These are phyloP conservation scores for Cadophora luteo-olivacea DNA, from an alignment of 2,329 filamentous ascomycete genomes.

Conservation along the genomic window DNA sequence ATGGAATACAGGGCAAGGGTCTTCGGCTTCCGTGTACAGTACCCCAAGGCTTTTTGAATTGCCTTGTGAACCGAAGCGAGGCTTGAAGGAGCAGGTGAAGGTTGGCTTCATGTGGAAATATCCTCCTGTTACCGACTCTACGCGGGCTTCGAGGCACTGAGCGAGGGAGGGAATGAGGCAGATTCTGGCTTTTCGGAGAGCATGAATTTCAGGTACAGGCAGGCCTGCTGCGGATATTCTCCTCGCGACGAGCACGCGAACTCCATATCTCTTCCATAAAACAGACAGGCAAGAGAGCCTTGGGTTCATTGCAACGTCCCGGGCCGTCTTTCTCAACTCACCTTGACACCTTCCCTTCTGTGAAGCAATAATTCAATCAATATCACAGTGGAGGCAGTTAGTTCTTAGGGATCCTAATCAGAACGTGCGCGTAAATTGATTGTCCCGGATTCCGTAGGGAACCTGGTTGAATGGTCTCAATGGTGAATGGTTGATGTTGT, in stretches of 20 bases:
- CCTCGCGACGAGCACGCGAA: conserved; percentile 1
- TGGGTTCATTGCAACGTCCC: neutral
- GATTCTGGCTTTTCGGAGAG: neutral
- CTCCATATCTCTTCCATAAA: neutral
- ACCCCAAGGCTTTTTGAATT: too few relatives aligned
- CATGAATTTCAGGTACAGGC: too few relatives aligned
- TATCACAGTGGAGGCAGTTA: too few relatives aligned
- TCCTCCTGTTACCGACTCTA: too few relatives aligned
- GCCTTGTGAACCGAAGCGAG: too few relatives aligned
- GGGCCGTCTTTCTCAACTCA: neutral
- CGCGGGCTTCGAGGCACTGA: too few relatives aligned
- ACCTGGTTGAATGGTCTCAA: too few relatives aligned
- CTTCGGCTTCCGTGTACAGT: too few relatives aligned
- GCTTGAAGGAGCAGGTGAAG: neutral
- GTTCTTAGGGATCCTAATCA: neutral
- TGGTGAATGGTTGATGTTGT: too few relatives aligned
- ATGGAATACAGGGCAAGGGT: too few relatives aligned
- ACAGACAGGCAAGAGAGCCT: neutral
- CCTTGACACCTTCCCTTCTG: neutral
- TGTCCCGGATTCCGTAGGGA: too few relatives aligned
- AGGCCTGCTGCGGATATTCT: neutral
- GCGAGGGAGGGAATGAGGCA: neutral
- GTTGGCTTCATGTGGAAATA: too few relatives aligned
- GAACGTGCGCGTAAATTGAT: neutral
- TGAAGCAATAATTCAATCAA: neutral